phyloP scores from a whole-genome alignment of 2,329 filamentous ascomycete genomes.

The Thelonectria olida region DNA sequence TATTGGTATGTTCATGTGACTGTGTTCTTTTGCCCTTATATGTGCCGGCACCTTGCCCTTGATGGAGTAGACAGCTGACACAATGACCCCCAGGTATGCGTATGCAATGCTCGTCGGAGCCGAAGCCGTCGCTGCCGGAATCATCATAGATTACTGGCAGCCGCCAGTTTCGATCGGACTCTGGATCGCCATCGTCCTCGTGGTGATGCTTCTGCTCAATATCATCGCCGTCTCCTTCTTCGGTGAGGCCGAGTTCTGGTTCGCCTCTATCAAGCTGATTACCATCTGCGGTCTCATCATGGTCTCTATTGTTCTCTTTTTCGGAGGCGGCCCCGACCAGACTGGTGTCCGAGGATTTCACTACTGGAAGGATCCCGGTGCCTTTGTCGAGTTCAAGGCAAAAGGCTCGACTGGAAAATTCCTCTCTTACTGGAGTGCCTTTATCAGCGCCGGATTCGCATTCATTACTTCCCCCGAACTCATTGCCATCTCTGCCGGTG shows the following conservation, averaged over 20 bases:
- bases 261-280: slow-evolving; percentile 67
- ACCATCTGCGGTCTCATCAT: slow-evolving; percentile 67
- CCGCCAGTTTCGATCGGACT: slow-evolving; percentile 60
- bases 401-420: slow-evolving; percentile 62
- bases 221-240: slow-evolving; percentile 66
- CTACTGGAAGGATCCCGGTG: slow-evolving; percentile 52
- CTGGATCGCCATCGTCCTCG: slow-evolving; percentile 67
- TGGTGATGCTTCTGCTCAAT: slow-evolving; percentile 64
- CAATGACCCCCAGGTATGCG: no score
- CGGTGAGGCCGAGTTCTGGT: slow-evolving; percentile 70
- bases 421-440: slow-evolving; percentile 66
- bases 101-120: slow-evolving; percentile 67
- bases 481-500: slow-evolving; percentile 70
- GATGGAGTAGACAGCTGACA: no score
- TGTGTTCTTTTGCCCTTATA: no score
- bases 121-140: slow-evolving; percentile 65
- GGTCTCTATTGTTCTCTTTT: slow-evolving; percentile 54
- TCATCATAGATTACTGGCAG: slow-evolving; percentile 70
- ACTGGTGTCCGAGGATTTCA: slow-evolving; percentile 52
- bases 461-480: slow-evolving; percentile 72
- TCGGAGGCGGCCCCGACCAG: slow-evolving; percentile 63
- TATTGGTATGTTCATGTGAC: no score
- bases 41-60: no score
- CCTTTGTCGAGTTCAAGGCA: slow-evolving; percentile 59
- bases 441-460: slow-evolving; percentile 67